phyloP scores from a whole-genome alignment of 352 stramenopile species.

The Blastocystis sp. region DNA sequence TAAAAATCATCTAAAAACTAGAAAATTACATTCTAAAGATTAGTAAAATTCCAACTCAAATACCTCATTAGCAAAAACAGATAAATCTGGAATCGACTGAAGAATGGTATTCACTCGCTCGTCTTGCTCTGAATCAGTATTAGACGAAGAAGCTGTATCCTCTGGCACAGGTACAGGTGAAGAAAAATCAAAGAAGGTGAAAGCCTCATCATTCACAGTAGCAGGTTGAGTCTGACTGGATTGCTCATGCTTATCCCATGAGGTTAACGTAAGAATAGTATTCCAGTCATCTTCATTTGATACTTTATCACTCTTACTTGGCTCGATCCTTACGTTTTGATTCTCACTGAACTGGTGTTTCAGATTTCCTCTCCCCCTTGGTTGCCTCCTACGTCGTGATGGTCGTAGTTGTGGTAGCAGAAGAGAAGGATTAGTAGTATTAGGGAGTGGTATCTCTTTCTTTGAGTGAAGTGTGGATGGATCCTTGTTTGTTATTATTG shows the following conservation, averaged over 20 bases:
- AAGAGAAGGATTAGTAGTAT: no score
- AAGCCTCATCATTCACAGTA: neutral
- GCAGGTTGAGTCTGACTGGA: neutral
- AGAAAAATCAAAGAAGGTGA: neutral
- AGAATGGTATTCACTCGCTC: neutral
- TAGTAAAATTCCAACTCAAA: neutral
- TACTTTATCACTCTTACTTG: no score
- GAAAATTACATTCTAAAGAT: neutral
- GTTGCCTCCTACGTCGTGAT: no score
- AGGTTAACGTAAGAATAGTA: neutral
- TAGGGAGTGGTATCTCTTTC: no score
- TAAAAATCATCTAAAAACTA: neutral
- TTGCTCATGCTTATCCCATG: neutral
- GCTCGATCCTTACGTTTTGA: no score
- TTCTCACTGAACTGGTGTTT: no score
- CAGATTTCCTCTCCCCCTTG: no score
- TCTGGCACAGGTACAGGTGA: neutral
- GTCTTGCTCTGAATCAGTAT: neutral
- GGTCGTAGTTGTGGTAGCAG: no score
- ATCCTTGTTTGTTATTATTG: no score
- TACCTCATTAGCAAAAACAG: conserved; percentile 25
- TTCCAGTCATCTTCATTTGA: neutral
- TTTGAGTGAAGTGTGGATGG: no score
- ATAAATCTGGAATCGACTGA: neutral
- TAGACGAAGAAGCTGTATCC: neutral